Evolutionary conservation across 805 yeast species (phyloP), one percentile per base, ranked within the genome.

Genomic region (Pichia deserticola): DNA sequence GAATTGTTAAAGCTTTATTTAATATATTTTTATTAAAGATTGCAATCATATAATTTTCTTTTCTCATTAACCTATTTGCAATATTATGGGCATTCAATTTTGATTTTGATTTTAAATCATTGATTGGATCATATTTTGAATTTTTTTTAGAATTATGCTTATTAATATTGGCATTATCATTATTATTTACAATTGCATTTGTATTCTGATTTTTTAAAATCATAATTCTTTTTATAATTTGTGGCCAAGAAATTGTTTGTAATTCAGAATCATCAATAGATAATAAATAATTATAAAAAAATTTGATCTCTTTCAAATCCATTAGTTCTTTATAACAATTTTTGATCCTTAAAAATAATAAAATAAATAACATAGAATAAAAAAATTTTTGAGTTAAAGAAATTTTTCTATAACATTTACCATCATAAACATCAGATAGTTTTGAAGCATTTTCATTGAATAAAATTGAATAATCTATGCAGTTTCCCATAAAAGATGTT

Each of bases 21-120:
- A 92, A 67, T 1, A 92, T 70, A 51, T 86, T 80, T 57, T 82
- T 86, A 66, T 89, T 90, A 59, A 87, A 82, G 56, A 93, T 67
- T 1, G 97, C 97, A 61, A 93, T 89, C 74, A 89, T 75, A 64
- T 90, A 93, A 62, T 93, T 93, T 53, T 93, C 99, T 57, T 83
- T 87, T 52, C 99, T 74, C 99, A 93, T 90, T 50, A 93, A 86
- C 51, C 99, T 73, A 62, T 93, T 95, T 12, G 97, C 98, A 46
- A 93, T 87, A 59, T 85, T 93, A 64, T 90, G 97, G 5, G 98
- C 96, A 60, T 87, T 92, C 47, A 93, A 74, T 54, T 90, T 73
- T 46, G 81, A 78, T 59, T 85, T 86, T 1, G 89, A 81, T 52
- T 78, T 82, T 51, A 81, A 72, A 60, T 85, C 90, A 52, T 72